phyloP scores from a whole-genome alignment of 495 filamentous ascomycete species.

The Clavariopsis aquatica region DNA sequence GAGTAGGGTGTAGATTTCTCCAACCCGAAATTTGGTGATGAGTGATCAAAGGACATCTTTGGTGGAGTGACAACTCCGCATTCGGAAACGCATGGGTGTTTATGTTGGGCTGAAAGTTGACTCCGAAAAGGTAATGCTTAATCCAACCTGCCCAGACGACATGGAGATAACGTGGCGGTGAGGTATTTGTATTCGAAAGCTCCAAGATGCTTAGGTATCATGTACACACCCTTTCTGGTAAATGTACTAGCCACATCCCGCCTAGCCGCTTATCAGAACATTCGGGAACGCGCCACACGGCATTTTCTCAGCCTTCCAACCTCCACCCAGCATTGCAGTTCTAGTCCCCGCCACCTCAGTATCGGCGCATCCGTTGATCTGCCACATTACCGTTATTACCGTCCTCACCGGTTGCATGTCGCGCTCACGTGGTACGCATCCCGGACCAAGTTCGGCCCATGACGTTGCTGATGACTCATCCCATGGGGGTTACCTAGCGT shows the following conservation, averaged over 20 bases:
- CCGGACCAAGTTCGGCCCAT: constrained; percentile 9
- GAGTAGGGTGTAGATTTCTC: too few relatives aligned
- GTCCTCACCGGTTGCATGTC: background rate
- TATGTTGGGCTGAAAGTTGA: background rate
- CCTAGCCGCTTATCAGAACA: background rate
- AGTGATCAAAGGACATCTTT: too few relatives aligned
- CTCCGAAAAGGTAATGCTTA: background rate
- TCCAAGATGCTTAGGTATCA: background rate
- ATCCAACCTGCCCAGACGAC: background rate
- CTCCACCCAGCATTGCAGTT: background rate
- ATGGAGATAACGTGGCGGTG: background rate
- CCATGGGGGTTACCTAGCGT: background rate
- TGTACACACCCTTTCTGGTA: too few relatives aligned
- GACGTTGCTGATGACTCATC: constrained; percentile 16
- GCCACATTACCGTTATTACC: background rate
- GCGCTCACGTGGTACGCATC: background rate
- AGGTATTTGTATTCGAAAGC: background rate
- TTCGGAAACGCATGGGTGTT: too few relatives aligned
- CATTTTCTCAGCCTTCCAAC: background rate
- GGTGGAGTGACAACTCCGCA: too few relatives aligned
- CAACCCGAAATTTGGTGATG: too few relatives aligned
- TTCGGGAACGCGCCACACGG: constrained; percentile 1
- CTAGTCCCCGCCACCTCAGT: background rate
- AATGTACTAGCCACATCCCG: background rate
- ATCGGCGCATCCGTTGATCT: background rate